A percentile compares a stretch with the other conserved stretches of the same genome.
phyloP scores from a whole-genome alignment of 495 filamentous ascomycete species.

The Neurospora intermedia region DNA sequence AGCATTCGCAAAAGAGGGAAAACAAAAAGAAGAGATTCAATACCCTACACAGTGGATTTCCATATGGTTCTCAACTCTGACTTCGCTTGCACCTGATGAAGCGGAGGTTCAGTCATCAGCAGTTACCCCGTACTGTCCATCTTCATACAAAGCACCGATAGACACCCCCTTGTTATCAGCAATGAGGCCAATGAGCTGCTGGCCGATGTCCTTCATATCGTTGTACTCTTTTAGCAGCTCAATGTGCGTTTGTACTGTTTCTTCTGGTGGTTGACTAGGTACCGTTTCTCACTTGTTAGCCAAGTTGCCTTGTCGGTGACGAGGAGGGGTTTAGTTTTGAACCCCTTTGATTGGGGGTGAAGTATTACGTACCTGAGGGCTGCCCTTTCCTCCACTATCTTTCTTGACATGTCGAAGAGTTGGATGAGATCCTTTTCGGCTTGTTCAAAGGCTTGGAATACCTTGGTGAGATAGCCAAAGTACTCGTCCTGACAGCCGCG shows the following conservation, averaged over 20 bases:
- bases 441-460: slow-evolving; percentile 7
- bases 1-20: not conserved
- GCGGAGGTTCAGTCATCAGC: slow-evolving; percentile 5
- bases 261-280: slow-evolving; percentile 15
- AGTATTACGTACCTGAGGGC: slow-evolving; percentile 4
- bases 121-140: slow-evolving; percentile 29
- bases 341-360: not conserved
- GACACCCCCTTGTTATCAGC: slow-evolving; percentile 58
- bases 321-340: not conserved
- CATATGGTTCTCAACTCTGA: not conserved
- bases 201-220: slow-evolving; percentile 63
- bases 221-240: slow-evolving; percentile 64
- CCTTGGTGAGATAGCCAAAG: slow-evolving; percentile 11
- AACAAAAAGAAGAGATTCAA: not conserved
- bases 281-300: not conserved
- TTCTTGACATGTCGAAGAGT: not conserved
- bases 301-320: not conserved
- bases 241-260: slow-evolving; percentile 51
- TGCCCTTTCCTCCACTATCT: not conserved
- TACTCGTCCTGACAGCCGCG: slow-evolving; percentile 5
- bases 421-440: not conserved
- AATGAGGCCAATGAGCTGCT: slow-evolving; percentile 62
- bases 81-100: not conserved
- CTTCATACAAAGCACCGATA: slow-evolving; percentile 48
- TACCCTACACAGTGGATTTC: not conserved